These are phyloP conservation scores for Volvox carteri DNA, from an alignment of 163 green algal species.

Conservation along the genomic window DNA sequence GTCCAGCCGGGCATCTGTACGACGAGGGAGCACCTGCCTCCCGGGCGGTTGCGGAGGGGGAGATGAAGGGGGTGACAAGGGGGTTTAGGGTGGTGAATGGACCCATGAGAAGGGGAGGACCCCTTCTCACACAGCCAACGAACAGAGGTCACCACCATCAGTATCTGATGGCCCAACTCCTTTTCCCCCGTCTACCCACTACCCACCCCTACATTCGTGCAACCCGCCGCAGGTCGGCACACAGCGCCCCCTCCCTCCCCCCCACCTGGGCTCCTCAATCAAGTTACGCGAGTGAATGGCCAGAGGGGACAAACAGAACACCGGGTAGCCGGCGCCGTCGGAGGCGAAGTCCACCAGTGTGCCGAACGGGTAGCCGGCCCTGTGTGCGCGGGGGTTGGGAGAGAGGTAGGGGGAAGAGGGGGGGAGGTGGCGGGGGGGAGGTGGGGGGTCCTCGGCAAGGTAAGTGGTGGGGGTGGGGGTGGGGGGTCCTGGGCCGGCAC, in stretches of 20 bases:
- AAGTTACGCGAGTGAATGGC: conserved; percentile 98
- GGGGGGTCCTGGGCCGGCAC: too few species aligned
- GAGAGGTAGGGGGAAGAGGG: background rate
- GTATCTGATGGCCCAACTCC: too few species aligned
- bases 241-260: background rate
- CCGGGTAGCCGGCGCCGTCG: conserved; percentile 89
- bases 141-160: too few species aligned
- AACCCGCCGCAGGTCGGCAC: too few species aligned
- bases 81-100: background rate
- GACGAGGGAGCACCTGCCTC: conserved; percentile 76
- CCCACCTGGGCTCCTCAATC: conserved; percentile 84
- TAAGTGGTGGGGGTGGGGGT: too few species aligned
- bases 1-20: conserved; percentile 97
- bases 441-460: too few species aligned
- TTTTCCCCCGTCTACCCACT: too few species aligned
- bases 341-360: conserved; percentile 95
- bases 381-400: background rate
- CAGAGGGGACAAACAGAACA: conserved; percentile 94
- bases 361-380: conserved; percentile 96
- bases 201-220: too few species aligned
- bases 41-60: background rate
- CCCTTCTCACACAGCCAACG: too few species aligned
- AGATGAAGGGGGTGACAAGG: background rate
- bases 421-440: background rate
- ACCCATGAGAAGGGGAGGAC: too few species aligned